Evolutionary conservation across 2,329 filamentous ascomycete species (phyloP).

Genomic region (Raffaelea arxii): DNA sequence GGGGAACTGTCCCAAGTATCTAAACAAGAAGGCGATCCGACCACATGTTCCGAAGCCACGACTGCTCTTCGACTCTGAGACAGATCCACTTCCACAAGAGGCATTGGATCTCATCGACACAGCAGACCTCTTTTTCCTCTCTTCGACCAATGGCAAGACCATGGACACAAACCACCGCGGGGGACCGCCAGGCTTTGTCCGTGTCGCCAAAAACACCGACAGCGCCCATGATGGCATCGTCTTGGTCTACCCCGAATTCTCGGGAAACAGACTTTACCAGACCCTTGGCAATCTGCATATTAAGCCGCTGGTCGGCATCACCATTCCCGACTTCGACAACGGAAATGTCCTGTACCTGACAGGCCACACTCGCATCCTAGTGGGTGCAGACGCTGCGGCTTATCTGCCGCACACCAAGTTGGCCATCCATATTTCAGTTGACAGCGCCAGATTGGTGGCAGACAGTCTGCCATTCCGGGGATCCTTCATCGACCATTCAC

Average conservation of each 20-base stretch:
- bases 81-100: constrained; percentile 34
- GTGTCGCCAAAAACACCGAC: constrained; percentile 47
- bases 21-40: constrained; percentile 61
- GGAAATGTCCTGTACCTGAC: constrained; percentile 68
- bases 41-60: constrained; percentile 42
- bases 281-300: constrained; percentile 66
- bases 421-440: constrained; percentile 57
- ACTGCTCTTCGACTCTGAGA: constrained; percentile 22
- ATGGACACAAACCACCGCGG: constrained; percentile 85
- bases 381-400: constrained; percentile 50
- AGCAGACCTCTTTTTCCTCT: constrained; percentile 71
- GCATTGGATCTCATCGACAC: constrained; percentile 50
- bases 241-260: constrained; percentile 74
- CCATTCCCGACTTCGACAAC: constrained; percentile 64
- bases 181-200: constrained; percentile 63
- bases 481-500: constrained; percentile 46
- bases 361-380: constrained; percentile 55
- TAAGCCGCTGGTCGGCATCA: constrained; percentile 58
- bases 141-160: constrained; percentile 51
- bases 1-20: constrained; percentile 80
- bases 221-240: constrained; percentile 17
- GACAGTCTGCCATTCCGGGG: constrained; percentile 62
- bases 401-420: constrained; percentile 63
- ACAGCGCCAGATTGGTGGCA: constrained; percentile 50
- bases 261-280: constrained; percentile 76